These are phyloP conservation scores for Furcasterigmium furcatum DNA, from an alignment of 2,329 filamentous ascomycete genomes.

Conservation along the genomic window DNA sequence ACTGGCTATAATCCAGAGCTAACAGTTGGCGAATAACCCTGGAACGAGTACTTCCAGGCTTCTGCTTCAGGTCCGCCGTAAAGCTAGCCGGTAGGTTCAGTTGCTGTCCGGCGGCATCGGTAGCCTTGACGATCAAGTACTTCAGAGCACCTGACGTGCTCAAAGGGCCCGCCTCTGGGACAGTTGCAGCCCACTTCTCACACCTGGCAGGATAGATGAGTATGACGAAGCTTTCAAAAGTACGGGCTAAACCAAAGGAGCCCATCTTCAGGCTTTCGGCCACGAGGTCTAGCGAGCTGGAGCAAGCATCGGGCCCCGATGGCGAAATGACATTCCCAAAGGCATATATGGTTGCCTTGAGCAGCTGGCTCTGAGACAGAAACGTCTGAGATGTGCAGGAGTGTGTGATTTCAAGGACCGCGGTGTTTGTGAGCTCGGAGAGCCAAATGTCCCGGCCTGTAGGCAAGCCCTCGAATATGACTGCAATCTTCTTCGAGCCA, in stretches of 20 bases:
- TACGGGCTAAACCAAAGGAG: slow-evolving; percentile 30
- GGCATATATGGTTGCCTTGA: slow-evolving; percentile 5
- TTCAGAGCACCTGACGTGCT: slow-evolving; percentile 18
- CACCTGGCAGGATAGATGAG: slow-evolving; percentile 34
- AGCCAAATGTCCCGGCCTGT: slow-evolving; percentile 17
- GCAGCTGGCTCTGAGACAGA: slow-evolving; percentile 1
- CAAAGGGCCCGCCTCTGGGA: slow-evolving; percentile 11
- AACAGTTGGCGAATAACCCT: slow-evolving; percentile 22
- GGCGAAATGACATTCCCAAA: slow-evolving; percentile 10
- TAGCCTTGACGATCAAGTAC: slow-evolving; percentile 33
- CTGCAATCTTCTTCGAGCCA: slow-evolving; percentile 10
- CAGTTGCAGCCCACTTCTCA: slow-evolving; percentile 25
- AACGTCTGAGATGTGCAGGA: slow-evolving; percentile 29
- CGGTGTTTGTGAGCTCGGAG: slow-evolving; percentile 16
- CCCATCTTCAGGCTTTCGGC: slow-evolving; percentile 29
- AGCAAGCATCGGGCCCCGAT: slow-evolving; percentile 1
- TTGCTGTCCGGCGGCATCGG: too few species aligned
- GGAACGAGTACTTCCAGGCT: background rate
- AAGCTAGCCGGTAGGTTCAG: too few species aligned
- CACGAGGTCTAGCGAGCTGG: slow-evolving; percentile 19
- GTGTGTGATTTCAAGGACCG: slow-evolving; percentile 27
- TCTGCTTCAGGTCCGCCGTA: too few species aligned
- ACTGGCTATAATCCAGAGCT: slow-evolving; percentile 24
- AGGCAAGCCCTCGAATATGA: slow-evolving; percentile 20
- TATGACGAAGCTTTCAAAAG: slow-evolving; percentile 27